phyloP scores from a whole-genome alignment of 2,329 filamentous ascomycete species.

The Emmonsiellopsis sp. region DNA sequence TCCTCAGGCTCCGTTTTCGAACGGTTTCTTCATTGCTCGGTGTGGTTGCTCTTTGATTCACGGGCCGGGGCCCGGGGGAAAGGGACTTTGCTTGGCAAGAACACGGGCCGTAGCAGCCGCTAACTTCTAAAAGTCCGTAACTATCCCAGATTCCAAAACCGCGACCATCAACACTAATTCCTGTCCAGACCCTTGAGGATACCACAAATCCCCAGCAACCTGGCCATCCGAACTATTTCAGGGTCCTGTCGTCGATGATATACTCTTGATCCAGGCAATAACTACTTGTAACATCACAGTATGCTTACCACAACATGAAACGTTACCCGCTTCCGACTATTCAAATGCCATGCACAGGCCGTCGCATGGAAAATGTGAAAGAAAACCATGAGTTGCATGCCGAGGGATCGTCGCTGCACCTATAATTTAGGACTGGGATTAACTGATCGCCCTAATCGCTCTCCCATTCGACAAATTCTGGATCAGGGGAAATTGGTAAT shows the following conservation, averaged over 20 bases:
- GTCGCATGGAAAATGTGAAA: neutral
- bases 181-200: no score
- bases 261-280: neutral
- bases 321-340: neutral
- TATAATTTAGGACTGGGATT: neutral
- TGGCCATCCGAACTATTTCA: neutral
- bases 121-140: neutral
- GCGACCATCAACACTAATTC: neutral
- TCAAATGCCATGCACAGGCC: neutral
- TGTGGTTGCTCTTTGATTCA: no score
- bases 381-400: neutral
- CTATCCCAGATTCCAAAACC: neutral
- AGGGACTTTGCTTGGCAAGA: neutral
- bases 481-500: neutral
- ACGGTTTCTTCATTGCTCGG: no score
- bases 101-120: neutral
- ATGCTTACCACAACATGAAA: neutral
- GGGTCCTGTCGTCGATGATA: neutral
- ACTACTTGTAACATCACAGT: neutral
- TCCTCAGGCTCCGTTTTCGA: no score
- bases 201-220: neutral
- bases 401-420: neutral
- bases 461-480: neutral
- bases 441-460: neutral
- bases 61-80: no score